These are phyloP conservation scores for Nothomitra cinnamomea DNA, from an alignment of 2,329 filamentous ascomycete genomes.

Conservation along the genomic window DNA sequence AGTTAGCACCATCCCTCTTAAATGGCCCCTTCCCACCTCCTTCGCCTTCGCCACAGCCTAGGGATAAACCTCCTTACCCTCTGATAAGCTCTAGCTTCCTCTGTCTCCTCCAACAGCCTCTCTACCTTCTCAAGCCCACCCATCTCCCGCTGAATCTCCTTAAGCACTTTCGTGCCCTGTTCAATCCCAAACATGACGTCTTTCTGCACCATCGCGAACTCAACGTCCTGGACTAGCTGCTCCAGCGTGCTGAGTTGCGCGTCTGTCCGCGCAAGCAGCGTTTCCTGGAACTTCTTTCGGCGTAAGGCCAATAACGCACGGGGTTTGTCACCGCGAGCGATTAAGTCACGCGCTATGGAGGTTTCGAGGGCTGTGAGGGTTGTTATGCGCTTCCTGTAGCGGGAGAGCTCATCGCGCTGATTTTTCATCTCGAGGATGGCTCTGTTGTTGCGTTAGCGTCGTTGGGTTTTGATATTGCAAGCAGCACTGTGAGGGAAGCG, in stretches of 20 bases:
- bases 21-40: not conserved
- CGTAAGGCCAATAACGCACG: constrained; percentile 76
- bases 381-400: constrained; percentile 84
- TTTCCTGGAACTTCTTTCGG: constrained; percentile 93
- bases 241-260: constrained; percentile 87
- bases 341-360: constrained; percentile 66
- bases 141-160: constrained; percentile 91
- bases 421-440: constrained; percentile 95
- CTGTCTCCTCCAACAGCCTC: constrained; percentile 84
- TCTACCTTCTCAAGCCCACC: constrained; percentile 86
- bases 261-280: constrained; percentile 75
- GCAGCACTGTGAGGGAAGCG: too few relatives aligned
- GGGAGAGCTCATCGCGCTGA: constrained; percentile 91
- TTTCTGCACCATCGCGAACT: constrained; percentile 94
- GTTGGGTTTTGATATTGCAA: not conserved
- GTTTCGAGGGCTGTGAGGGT: constrained; percentile 77
- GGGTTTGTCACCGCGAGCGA: constrained; percentile 61
- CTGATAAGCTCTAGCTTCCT: constrained; percentile 83
- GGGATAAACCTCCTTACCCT: constrained; percentile 33
- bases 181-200: constrained; percentile 85
- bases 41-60: not conserved
- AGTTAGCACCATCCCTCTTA: not conserved
- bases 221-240: constrained; percentile 71
- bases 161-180: constrained; percentile 76
- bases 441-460: constrained; percentile 28